Conservation (phyloP, 1,284 basidiomycete species). For the Exobasidium rhododendri region DNA sequence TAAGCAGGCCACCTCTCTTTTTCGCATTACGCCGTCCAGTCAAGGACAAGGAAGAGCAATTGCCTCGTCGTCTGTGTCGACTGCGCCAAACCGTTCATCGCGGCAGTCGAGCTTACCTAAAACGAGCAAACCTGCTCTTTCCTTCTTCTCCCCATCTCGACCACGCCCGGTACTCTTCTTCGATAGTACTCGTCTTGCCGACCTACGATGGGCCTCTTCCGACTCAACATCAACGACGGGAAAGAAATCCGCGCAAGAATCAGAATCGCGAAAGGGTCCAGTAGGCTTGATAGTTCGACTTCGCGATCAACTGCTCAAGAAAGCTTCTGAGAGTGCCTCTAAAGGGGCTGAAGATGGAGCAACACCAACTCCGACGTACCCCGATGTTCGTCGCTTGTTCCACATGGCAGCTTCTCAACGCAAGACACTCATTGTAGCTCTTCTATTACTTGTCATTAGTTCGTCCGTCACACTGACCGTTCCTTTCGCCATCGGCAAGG, state of each 20-base stretch:
- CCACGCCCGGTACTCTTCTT: slow-evolving; percentile 11
- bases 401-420: slow-evolving; percentile 48
- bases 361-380: slow-evolving; percentile 34
- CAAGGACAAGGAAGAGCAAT: neutral
- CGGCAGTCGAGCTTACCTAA: neutral
- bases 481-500: slow-evolving; percentile 50
- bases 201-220: slow-evolving; percentile 1
- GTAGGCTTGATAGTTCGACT: neutral
- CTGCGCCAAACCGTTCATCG: neutral
- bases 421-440: slow-evolving; percentile 37
- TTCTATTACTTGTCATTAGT: slow-evolving; percentile 53
- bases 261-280: neutral
- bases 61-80: neutral
- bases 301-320: slow-evolving; percentile 4
- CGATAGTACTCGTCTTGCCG: slow-evolving; percentile 1
- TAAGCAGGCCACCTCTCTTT: neutral
- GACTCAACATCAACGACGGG: neutral
- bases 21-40: neutral
- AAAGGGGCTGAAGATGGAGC: slow-evolving; percentile 17
- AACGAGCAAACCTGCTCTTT: neutral
- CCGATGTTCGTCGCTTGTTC: slow-evolving; percentile 44
- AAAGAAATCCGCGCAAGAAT: neutral
- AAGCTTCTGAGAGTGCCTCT: slow-evolving; percentile 14
- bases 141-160: slow-evolving; percentile 2
- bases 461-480: slow-evolving; percentile 68